Evolutionary conservation across 2,329 filamentous ascomycete genomes (phyloP), one percentile per base, ranked within the genome.

Genomic region (Fusarium sp.): DNA sequence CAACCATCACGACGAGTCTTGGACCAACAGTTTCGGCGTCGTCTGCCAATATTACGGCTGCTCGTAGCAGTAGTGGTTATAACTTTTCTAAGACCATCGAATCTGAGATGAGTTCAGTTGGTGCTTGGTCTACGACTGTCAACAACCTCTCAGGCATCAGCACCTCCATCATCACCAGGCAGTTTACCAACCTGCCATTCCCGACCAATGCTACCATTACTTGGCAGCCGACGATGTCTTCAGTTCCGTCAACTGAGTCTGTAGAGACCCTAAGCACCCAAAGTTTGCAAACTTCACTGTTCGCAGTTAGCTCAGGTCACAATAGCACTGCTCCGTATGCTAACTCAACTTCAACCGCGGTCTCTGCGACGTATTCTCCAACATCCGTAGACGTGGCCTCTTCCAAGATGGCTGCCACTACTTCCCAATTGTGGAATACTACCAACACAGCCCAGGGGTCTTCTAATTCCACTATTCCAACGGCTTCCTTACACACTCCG

Each of bases 281-380:
- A 37, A 31, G n/a, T 16, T 30, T 18, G 16, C 52, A 23, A 11
- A 20, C 42, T 15, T 56, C 52, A 8, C 49, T 44, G 28, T 60
- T 59, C 44, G 10, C 16, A 6, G 36, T 30, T 26, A 49, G 45
- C 41, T 62, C 72, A 26, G 52, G 45, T 4, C 51, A 62, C 31
- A 58, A 53, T 36, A 51, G 46, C 34, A 67, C 68, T 16, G 50
- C 58, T 5, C 50, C 72, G 5, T 72, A 57, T 40, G 37, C 18
- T 13, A 75, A 74, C 46, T 68, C 65, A 8, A 68, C 72, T 12
- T 38, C 30, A 20, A 37, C 62, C 16, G 61, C 64, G 3, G 31
- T 30, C 26, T 38, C 28, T 18, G 45, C 50, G 18, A 44, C 51
- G 15, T 51, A 50, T 31, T 15, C 53, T 31, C 18, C 62, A 20